A percentile compares a stretch with the other conserved stretches of the same genome.
Conservation (phyloP, 805 yeast species). For the Scheffersomyces coipomensis region DNA sequence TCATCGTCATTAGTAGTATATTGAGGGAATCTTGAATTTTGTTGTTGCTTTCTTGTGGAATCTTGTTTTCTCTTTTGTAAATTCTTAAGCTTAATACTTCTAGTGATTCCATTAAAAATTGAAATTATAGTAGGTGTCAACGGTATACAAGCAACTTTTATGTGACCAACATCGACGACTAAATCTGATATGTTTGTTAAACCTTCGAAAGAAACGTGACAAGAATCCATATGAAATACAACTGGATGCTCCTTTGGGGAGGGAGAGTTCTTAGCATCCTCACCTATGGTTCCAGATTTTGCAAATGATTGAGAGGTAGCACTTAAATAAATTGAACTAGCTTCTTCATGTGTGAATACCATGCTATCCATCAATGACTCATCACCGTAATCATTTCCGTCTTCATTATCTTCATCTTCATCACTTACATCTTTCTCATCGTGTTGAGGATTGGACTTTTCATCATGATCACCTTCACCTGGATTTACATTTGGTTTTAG, state of each 20-base stretch:
- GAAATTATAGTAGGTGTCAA: conserved; percentile 36
- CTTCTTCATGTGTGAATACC: conserved; percentile 66
- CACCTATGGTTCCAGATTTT: conserved; percentile 8
- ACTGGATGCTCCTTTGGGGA: conserved; percentile 12
- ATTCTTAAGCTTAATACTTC: conserved; percentile 30
- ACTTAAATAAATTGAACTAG: conserved; percentile 77
- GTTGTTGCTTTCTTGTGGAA: neutral
- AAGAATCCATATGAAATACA: conserved; percentile 31
- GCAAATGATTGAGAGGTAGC: conserved; percentile 58
- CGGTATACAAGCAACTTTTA: conserved; percentile 46
- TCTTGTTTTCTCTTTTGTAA: conserved; percentile 24
- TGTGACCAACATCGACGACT: conserved; percentile 34
- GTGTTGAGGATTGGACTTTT: conserved; percentile 3
- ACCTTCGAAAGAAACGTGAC: conserved; percentile 50
- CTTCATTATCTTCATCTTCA: conserved; percentile 20
- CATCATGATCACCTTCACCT: conserved; percentile 15
- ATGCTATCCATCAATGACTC: conserved; percentile 55
- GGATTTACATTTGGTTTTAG: conserved; percentile 39
- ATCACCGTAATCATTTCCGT: conserved; percentile 31
- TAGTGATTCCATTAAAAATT: conserved; percentile 35
- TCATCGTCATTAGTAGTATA: conserved; percentile 17
- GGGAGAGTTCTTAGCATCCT: neutral
- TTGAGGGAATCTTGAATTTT: conserved; percentile 21
- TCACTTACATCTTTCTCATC: conserved; percentile 11
- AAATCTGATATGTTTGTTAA: conserved; percentile 30